Conservation (phyloP, 305 asterid species). For the Solanum hybrid region DNA sequence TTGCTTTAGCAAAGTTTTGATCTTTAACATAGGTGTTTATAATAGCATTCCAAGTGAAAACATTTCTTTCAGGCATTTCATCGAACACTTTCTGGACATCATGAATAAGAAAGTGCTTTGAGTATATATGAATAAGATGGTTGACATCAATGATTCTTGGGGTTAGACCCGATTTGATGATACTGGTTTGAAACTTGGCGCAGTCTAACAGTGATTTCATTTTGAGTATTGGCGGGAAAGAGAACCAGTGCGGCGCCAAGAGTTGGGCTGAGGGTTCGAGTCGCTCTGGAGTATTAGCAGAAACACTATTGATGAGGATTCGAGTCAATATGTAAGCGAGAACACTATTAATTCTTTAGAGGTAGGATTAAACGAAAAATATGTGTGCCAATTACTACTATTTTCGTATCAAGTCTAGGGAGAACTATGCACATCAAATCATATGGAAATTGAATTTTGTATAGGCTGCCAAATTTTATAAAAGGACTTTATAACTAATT, state of each 20-base stretch:
- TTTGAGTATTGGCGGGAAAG: neutral
- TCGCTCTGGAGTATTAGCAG: neutral
- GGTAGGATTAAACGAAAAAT: neutral
- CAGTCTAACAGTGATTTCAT: conserved; percentile 55
- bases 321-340: neutral
- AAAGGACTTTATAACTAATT: too few relatives aligned
- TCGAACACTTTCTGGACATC: conserved; percentile 65
- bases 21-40: conserved; percentile 45
- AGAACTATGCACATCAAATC: neutral
- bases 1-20: conserved; percentile 39
- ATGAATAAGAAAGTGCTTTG: conserved; percentile 30
- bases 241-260: neutral
- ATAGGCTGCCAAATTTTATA: neutral
- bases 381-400: neutral
- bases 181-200: conserved; percentile 40
- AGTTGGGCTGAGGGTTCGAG: neutral
- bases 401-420: neutral
- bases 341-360: neutral
- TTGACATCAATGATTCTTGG: conserved; percentile 31
- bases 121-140: conserved; percentile 45
- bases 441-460: too few relatives aligned
- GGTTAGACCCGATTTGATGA: conserved; percentile 42
- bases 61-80: conserved; percentile 69
- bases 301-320: neutral
- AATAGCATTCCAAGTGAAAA: conserved; percentile 69